These are phyloP conservation scores for Draba incana DNA, from an alignment of 345 rosid genomes.

Conservation along the genomic window DNA sequence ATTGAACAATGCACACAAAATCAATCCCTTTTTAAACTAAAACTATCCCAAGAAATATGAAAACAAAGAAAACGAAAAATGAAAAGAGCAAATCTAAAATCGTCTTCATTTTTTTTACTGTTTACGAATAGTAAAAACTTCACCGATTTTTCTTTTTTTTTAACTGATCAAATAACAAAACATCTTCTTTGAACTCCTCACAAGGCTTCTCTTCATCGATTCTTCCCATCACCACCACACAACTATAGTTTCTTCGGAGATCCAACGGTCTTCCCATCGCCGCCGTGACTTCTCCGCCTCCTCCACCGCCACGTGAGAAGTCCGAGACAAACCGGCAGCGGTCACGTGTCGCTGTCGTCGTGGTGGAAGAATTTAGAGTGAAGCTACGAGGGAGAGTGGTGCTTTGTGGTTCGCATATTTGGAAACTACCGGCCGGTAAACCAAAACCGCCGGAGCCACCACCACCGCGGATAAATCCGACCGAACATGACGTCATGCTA, in stretches of 20 bases:
- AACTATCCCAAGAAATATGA: not conserved
- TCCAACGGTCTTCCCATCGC: conserved; percentile 32
- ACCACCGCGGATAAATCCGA: conserved; percentile 39
- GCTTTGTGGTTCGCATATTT: conserved; percentile 38
- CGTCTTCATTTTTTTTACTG: not conserved
- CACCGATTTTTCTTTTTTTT: conserved; percentile 18
- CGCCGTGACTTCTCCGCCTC: conserved; percentile 26
- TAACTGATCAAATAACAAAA: not conserved
- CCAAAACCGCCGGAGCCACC: conserved; percentile 45
- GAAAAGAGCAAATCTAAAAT: no score
- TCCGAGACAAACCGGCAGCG: conserved; percentile 52
- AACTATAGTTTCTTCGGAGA: conserved; percentile 35
- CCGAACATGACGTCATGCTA: conserved; percentile 65
- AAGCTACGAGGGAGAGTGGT: conserved; percentile 54
- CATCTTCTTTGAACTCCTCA: conserved; percentile 47
- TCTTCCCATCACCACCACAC: conserved; percentile 51
- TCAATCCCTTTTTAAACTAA: conserved; percentile 7
- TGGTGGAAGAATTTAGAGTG: conserved; percentile 45
- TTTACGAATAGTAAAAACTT: conserved; percentile 15
- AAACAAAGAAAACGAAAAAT: not conserved
- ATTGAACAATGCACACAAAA: conserved; percentile 13
- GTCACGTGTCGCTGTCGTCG: conserved; percentile 10
- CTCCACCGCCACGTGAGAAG: conserved; percentile 7
- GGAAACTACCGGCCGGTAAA: conserved; percentile 46
- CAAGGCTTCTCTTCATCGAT: conserved; percentile 77